Percentiles rank a stretch among this genome's conserved stretches.
Conservation (phyloP, 2,329 filamentous ascomycete species). For the Fusarium sp. region DNA sequence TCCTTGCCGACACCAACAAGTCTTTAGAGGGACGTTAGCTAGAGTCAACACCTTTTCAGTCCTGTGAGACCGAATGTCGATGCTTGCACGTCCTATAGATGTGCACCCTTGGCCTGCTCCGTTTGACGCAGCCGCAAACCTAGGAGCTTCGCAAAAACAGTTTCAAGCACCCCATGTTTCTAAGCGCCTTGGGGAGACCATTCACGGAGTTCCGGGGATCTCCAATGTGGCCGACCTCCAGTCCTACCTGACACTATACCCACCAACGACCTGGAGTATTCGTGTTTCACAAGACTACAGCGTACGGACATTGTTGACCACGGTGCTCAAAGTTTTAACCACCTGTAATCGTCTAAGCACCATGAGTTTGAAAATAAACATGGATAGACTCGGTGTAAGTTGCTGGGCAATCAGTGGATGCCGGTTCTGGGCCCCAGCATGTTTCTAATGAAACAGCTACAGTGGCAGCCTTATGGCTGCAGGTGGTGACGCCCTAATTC, state of each 20-base stretch:
- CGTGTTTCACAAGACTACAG: conserved; percentile 27
- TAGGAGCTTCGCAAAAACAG: conserved; percentile 7
- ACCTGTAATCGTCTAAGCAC: neutral
- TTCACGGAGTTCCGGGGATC: conserved; percentile 13
- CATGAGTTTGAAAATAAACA: conserved; percentile 13
- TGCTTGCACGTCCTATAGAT: neutral
- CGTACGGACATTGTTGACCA: neutral
- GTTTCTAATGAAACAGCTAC: neutral
- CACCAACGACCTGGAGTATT: conserved; percentile 23
- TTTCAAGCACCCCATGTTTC: conserved; percentile 36
- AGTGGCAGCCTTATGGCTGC: conserved; percentile 8
- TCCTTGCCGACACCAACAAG: conserved; percentile 30
- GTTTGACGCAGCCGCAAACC: conserved; percentile 8
- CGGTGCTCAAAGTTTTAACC: conserved; percentile 4
- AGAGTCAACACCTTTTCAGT: conserved; percentile 5
- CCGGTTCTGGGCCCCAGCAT: conserved; percentile 11
- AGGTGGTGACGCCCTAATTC: conserved; percentile 6
- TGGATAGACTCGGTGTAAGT: neutral
- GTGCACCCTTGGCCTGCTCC: neutral
- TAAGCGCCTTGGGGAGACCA: conserved; percentile 38
- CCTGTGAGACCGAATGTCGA: conserved; percentile 1
- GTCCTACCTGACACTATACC: conserved; percentile 39
- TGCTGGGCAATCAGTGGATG: conserved; percentile 5
- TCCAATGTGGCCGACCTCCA: conserved; percentile 39
- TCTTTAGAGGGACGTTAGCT: conserved; percentile 7